A percentile compares a stretch with the other conserved stretches of the same genome.
These are phyloP conservation scores for Saprolegnia parasitica DNA, from an alignment of 352 stramenopile genomes.

Conservation along the genomic window DNA sequence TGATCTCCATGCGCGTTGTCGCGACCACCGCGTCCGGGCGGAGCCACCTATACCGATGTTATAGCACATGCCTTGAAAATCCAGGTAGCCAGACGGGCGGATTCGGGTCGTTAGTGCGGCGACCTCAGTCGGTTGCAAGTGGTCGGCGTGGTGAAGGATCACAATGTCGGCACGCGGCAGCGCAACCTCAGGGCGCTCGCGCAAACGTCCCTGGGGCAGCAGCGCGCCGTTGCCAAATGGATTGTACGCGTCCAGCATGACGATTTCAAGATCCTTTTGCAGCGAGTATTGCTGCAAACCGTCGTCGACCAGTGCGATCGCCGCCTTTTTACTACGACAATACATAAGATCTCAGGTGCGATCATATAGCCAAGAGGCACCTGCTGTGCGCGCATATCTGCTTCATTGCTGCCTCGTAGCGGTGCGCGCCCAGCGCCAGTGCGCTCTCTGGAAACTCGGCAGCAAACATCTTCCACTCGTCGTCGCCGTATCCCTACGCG, in stretches of 20 bases:
- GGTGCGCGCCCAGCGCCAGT: constrained; percentile 42
- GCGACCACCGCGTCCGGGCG: constrained; percentile 36
- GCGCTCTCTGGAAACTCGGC: constrained; percentile 41
- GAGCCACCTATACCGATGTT: background rate
- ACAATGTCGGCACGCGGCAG: constrained; percentile 48
- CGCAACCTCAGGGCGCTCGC: constrained; percentile 43
- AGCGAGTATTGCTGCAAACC: constrained; percentile 67
- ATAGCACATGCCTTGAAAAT: background rate
- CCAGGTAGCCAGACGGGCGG: background rate
- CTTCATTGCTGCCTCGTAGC: constrained; percentile 20
- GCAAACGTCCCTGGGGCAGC: constrained; percentile 51
- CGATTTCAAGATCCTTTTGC: constrained; percentile 55
- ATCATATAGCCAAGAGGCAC: background rate
- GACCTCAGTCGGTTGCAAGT: background rate
- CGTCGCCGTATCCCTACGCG: constrained; percentile 51
- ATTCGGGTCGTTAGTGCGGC: background rate
- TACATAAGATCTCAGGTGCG: background rate
- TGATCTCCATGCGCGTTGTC: constrained; percentile 47
- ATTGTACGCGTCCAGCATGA: constrained; percentile 65
- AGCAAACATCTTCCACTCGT: constrained; percentile 60
- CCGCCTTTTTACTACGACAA: background rate
- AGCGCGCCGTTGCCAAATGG: constrained; percentile 60
- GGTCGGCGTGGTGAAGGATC: constrained; percentile 53
- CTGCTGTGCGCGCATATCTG: background rate
- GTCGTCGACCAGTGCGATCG: constrained; percentile 45